Evolutionary conservation across 768 basidiomycete species (phyloP).

Genomic region (Psilocybe azurescens): DNA sequence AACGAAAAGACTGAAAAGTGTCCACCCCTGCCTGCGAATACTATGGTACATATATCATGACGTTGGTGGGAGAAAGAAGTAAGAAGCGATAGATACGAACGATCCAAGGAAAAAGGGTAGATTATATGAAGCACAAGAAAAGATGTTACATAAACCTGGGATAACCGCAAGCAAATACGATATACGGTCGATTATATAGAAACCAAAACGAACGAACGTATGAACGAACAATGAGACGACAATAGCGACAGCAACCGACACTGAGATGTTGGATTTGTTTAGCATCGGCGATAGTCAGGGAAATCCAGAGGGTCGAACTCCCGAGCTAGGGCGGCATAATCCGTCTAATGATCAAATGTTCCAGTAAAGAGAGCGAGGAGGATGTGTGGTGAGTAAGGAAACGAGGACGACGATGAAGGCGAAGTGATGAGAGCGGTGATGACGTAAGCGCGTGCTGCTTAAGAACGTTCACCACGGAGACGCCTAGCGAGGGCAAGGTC

Average conservation of each 20-base stretch:
- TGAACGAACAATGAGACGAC: background rate
- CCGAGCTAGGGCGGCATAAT: background rate
- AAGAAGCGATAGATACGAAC: too few relatives aligned
- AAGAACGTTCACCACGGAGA: conserved; percentile 86
- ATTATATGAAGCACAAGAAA: background rate
- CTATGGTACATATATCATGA: too few relatives aligned
- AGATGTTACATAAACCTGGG: background rate
- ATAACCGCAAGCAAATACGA: background rate
- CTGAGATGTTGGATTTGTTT: background rate
- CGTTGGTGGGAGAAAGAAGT: too few relatives aligned
- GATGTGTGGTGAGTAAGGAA: background rate
- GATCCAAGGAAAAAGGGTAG: background rate
- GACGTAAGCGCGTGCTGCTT: conserved; percentile 31
- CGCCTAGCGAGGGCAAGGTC: conserved; percentile 88
- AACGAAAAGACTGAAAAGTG: background rate
- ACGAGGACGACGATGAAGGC: background rate
- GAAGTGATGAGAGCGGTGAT: background rate
- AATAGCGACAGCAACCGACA: background rate
- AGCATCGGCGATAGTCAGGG: background rate
- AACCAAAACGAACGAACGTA: background rate
- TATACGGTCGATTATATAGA: background rate
- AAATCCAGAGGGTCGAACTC: background rate
- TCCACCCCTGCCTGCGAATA: too few relatives aligned
- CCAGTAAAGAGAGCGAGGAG: background rate
- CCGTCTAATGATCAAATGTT: background rate